Evolutionary conservation across 805 yeast species (phyloP), one percentile per base, ranked within the genome.

Genomic region (Saccharomycopsis sp.): DNA sequence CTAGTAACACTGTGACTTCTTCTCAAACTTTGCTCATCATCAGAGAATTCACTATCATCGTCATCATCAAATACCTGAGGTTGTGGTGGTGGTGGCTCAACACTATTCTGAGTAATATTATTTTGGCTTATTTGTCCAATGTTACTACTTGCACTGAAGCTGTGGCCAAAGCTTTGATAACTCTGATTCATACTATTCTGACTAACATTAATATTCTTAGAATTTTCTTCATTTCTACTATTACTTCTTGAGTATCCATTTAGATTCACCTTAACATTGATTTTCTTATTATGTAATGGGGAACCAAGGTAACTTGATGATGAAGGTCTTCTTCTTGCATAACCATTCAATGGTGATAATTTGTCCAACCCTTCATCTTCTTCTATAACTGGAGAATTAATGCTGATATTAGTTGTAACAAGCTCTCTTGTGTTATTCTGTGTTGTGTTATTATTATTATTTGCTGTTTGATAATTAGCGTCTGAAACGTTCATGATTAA

Each of bases 401-500:
- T 35, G 21, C 41, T 41, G 35, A 28, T 43, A 36, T 48, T 33
- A 11, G n/a, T n/a, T n/a, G n/a, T n/a, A n/a, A n/a, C n/a, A n/a
- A n/a, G n/a, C n/a, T n/a, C n/a, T n/a, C n/a, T n/a, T n/a, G n/a
- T n/a, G n/a, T n/a, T n/a, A n/a, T n/a, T n/a, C n/a, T n/a, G n/a
- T n/a, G n/a, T n/a, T n/a, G n/a, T n/a, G 31, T 13, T 20, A n/a
- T 13, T 52, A 11, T 49, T 51, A 9, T 44, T 17, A 19, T 40
- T 38, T 35, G 29, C 29, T 5, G n/a, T 23, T 4, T 22, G n/a
- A 14, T 23, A 4, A 22, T 21, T 29, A 19, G 31, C 11, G 9
- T 32, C 59, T 4, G 53, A 56, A 19, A 53, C 58, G 26, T 54
- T 51, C 57, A 64, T 59, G 11, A 64, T 56, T 40, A 64, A 47